Percentiles rank a stretch among this genome's conserved stretches.
Evolutionary conservation across 78 protist genomes (phyloP).

Genomic region (Pelomyxa schiedti): DNA sequence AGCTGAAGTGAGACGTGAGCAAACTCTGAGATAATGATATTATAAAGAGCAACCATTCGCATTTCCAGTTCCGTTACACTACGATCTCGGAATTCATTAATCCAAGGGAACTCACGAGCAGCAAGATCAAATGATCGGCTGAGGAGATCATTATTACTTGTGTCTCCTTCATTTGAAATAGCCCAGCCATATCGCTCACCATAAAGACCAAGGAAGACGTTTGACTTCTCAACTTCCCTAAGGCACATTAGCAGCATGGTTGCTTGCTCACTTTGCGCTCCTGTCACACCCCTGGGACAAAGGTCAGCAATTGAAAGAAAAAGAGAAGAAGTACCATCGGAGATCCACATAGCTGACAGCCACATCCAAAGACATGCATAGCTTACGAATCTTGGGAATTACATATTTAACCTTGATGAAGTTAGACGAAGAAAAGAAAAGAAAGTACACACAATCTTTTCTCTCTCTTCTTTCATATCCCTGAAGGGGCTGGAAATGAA

Average conservation of each 20-base stretch:
- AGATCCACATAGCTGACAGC: conserved; percentile 34
- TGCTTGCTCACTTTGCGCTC: conserved; percentile 24
- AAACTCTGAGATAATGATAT: too few species aligned
- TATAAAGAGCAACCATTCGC: conserved; percentile 23
- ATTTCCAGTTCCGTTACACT: conserved; percentile 42
- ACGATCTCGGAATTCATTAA: conserved; percentile 24
- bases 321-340: too few species aligned
- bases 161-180: conserved; percentile 14
- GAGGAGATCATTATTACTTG: conserved; percentile 20
- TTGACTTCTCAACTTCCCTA: conserved; percentile 36
- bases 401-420: too few species aligned
- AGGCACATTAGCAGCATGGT: conserved; percentile 34
- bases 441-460: too few species aligned
- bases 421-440: too few species aligned
- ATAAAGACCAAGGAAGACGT: conserved; percentile 27
- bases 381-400: conserved; percentile 42
- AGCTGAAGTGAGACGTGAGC: too few species aligned
- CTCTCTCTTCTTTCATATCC: conserved; percentile 49
- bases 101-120: conserved; percentile 39
- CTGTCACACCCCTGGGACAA: conserved; percentile 57
- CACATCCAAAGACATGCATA: conserved; percentile 40
- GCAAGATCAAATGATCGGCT: conserved; percentile 26
- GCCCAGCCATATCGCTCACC: conserved; percentile 64
- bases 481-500: conserved; percentile 49
- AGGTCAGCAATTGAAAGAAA: too few species aligned